Evolutionary conservation across 768 basidiomycete species (phyloP), one percentile per base, ranked within the genome.

Genomic region (Lactarius vividus): DNA sequence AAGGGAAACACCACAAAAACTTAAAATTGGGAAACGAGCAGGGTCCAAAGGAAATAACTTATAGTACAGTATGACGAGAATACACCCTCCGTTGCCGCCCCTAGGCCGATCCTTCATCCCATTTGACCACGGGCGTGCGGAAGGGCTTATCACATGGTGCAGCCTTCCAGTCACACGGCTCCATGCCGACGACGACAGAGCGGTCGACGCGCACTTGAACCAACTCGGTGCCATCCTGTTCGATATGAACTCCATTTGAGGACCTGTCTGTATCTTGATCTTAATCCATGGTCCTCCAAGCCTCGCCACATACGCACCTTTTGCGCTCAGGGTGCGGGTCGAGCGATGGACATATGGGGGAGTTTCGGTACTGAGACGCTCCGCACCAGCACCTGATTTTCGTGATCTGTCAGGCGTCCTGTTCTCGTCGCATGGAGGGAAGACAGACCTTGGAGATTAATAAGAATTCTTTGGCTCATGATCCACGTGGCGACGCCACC

Each of bases 381-480:
- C 11, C 11, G 23, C 23, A 23, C 23, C 4, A 15, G 13, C 49
- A 26, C 9, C 49, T 49, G 11, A 3, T 49, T 23, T 49, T 49
- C 46, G 23, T 26, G 23, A 3, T 11, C 23, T 4, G 5, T 49
- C 23, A 49, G 49, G 13, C 3, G 46, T 49, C 1, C 23, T 13
- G 13, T 49, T 49, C 13, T 23, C 13, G 7, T 26, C n/a, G 1
- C 13, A 15, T 49, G 6, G 13, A 49, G n/a, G 13, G 13, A n/a
- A 49, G 13, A 58, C 73, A 64, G 68, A 75, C 76, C 72, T 39
- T 72, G 75, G 31, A 77, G 73, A 53, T 76, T 72, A 54, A 76
- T 75, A 57, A 77, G 72, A 64, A 77, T 72, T 16, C 73, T 71
- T 60, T 77, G 76, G 67, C 73, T 73, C 75, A 73, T 75, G 63